A percentile compares a stretch with the other conserved stretches of the same genome.
Conservation (phyloP, 1,284 basidiomycete genomes). For the Malassezia equina region DNA sequence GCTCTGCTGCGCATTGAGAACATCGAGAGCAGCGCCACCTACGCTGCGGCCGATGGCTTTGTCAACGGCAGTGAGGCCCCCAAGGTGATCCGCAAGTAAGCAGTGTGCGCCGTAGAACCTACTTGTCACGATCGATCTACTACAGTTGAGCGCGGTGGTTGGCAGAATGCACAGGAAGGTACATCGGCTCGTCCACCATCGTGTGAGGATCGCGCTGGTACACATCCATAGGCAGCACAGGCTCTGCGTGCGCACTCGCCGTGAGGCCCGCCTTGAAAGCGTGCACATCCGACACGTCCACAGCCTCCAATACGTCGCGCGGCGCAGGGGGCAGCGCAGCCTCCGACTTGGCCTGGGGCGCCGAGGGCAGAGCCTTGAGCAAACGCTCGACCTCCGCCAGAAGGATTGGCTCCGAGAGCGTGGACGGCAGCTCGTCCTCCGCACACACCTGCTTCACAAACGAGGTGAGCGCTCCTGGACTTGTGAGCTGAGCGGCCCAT, state of each 20-base stretch:
- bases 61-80: slow-evolving; percentile 34
- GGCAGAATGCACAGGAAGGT: not conserved
- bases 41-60: slow-evolving; percentile 46
- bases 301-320: slow-evolving; percentile 52
- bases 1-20: slow-evolving; percentile 44
- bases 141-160: not conserved
- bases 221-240: slow-evolving; percentile 40
- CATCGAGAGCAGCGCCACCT: slow-evolving; percentile 30
- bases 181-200: not conserved
- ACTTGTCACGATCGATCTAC: not conserved
- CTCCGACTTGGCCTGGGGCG: slow-evolving; percentile 22
- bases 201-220: slow-evolving; percentile 21
- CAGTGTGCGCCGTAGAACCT: not conserved
- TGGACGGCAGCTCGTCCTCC: slow-evolving; percentile 44
- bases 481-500: slow-evolving; percentile 53
- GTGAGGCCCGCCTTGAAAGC: slow-evolving; percentile 61
- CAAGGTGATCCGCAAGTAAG: slow-evolving; percentile 32
- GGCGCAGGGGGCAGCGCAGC: slow-evolving; percentile 45
- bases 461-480: slow-evolving; percentile 39
- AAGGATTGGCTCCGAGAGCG: slow-evolving; percentile 54
- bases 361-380: not conserved
- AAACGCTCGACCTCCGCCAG: slow-evolving; percentile 53
- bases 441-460: slow-evolving; percentile 29
- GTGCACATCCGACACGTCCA: slow-evolving; percentile 59
- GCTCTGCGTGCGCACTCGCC: slow-evolving; percentile 50